Evolutionary conservation across 768 basidiomycete species (phyloP).

Genomic region (Trametes punicea): DNA sequence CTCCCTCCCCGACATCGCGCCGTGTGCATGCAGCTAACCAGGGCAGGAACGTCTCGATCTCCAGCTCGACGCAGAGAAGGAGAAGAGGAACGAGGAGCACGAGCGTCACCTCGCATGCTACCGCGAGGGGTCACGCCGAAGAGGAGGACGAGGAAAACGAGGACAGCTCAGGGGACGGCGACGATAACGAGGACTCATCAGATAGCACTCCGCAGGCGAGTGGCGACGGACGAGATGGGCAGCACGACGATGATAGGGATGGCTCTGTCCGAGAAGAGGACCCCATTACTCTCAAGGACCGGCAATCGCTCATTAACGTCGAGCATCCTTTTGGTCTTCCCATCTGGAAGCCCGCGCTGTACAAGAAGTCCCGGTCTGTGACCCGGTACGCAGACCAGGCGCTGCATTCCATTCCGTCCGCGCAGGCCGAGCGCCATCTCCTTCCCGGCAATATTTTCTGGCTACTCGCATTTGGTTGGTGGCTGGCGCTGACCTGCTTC

Average conservation of each 20-base stretch:
- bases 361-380: slow-evolving; percentile 96
- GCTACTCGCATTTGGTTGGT: slow-evolving; percentile 89
- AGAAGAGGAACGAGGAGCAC: slow-evolving; percentile 51
- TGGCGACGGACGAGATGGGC: slow-evolving; percentile 32
- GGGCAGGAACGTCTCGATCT: slow-evolving; percentile 46
- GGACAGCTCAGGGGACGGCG: slow-evolving; percentile 32
- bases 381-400: slow-evolving; percentile 95
- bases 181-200: slow-evolving; percentile 34
- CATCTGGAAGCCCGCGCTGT: slow-evolving; percentile 99
- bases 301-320: slow-evolving; percentile 98
- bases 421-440: slow-evolving; percentile 89
- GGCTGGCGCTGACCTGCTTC: slow-evolving; percentile 76
- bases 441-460: slow-evolving; percentile 94
- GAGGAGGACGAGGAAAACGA: slow-evolving; percentile 53
- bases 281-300: slow-evolving; percentile 88
- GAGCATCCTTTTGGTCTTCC: slow-evolving; percentile 98
- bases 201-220: slow-evolving; percentile 29
- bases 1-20: slow-evolving; percentile 45
- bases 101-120: slow-evolving; percentile 54
- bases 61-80: slow-evolving; percentile 46
- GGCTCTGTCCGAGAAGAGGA: slow-evolving; percentile 60
- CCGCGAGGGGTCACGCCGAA: slow-evolving; percentile 44
- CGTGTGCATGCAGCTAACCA: slow-evolving; percentile 41
- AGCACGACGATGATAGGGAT: slow-evolving; percentile 36
- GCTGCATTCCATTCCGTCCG: slow-evolving; percentile 87